phyloP scores from a whole-genome alignment of 805 yeast genomes.

The Sugiyamaella smithiae region DNA sequence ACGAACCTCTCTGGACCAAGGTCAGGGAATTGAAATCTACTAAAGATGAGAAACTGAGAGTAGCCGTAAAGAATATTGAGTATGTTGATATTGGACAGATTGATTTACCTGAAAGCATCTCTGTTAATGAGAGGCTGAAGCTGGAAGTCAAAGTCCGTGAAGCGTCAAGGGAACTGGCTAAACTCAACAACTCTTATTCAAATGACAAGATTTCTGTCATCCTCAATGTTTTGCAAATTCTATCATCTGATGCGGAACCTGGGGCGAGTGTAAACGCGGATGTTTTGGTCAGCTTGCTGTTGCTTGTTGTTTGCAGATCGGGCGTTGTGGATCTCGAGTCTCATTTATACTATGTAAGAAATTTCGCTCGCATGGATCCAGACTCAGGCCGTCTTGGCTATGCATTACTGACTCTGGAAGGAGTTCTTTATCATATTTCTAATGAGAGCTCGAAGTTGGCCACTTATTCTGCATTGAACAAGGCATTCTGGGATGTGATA shows the following conservation, averaged over 20 bases:
- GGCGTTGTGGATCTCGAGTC: conserved; percentile 55
- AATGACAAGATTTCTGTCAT: conserved; percentile 37
- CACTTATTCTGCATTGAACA: conserved; percentile 46
- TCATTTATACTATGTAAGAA: conserved; percentile 63
- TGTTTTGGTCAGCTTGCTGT: conserved; percentile 65
- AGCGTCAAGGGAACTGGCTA: conserved; percentile 54
- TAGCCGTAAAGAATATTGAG: conserved; percentile 28
- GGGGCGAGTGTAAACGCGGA: conserved; percentile 66
- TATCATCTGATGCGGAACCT: conserved; percentile 28
- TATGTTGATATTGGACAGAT: conserved; percentile 43
- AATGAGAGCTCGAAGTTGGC: conserved; percentile 41
- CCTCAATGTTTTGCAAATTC: conserved; percentile 47
- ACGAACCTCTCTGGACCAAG: conserved; percentile 62
- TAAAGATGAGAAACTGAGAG: conserved; percentile 26
- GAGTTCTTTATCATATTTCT: conserved; percentile 65
- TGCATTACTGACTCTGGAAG: conserved; percentile 79
- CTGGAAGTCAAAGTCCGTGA: conserved; percentile 45
- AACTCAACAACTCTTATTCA: conserved; percentile 35
- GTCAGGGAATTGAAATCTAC: conserved; percentile 33
- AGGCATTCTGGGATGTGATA: conserved; percentile 53
- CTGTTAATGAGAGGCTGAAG: conserved; percentile 27
- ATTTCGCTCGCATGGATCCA: conserved; percentile 49
- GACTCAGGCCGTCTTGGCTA: conserved; percentile 68
- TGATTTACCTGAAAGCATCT: conserved; percentile 37
- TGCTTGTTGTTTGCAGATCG: conserved; percentile 67